Conservation (phyloP, 1,139 yeast species). For the Saccharomyces hybrid region DNA sequence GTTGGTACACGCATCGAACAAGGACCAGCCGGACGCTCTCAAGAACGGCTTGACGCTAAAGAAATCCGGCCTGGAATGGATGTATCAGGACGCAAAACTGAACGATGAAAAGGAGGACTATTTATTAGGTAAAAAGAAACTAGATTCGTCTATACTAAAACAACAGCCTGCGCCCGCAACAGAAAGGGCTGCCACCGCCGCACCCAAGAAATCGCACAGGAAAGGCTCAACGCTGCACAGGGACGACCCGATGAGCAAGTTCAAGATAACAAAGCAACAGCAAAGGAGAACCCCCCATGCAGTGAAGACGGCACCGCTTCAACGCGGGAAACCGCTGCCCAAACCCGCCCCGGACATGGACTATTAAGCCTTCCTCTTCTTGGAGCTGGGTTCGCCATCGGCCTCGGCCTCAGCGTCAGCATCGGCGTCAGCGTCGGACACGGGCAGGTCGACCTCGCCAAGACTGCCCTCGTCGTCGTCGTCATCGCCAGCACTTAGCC, state of each 20-base stretch:
- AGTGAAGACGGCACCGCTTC: constrained; percentile 3
- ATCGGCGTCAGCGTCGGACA: neutral
- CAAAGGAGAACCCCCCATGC: constrained; percentile 10
- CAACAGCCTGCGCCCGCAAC: constrained; percentile 3
- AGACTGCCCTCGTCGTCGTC: constrained; percentile 6
- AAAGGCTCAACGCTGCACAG: neutral
- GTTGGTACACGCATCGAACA: constrained; percentile 37
- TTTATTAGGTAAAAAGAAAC: constrained; percentile 43
- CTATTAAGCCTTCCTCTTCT: constrained; percentile 2
- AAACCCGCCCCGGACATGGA: neutral
- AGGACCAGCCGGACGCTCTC: constrained; percentile 26
- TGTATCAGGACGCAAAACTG: constrained; percentile 52
- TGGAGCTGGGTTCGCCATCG: neutral
- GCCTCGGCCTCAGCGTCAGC: neutral
- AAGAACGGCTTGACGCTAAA: constrained; percentile 36
- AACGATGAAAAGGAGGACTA: constrained; percentile 39
- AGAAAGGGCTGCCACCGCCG: neutral
- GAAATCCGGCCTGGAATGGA: constrained; percentile 64
- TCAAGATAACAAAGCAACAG: constrained; percentile 13
- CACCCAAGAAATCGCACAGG: neutral
- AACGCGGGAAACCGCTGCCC: neutral
- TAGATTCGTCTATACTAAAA: constrained; percentile 34
- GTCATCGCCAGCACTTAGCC: constrained; percentile 9
- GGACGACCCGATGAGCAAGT: constrained; percentile 14
- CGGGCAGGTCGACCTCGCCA: constrained; percentile 3